A percentile compares a stretch with the other conserved stretches of the same genome.
phyloP scores from a whole-genome alignment of 164 flowering plant species.

The Nymphaea thermarum region DNA sequence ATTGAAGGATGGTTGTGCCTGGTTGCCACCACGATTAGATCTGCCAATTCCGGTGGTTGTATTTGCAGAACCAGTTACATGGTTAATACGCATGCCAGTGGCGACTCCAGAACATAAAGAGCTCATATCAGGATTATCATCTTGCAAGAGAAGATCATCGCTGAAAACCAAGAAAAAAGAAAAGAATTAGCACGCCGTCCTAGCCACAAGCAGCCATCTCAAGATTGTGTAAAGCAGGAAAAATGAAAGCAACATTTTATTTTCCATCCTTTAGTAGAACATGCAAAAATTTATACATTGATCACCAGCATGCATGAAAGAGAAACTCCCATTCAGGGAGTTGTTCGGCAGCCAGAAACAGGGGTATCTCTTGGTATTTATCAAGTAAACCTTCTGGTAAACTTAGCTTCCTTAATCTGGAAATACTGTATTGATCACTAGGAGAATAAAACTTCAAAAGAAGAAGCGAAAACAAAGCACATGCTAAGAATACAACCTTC shows the following conservation, averaged over 20 bases:
- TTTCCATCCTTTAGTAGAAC: not conserved
- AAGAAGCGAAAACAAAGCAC: too few relatives aligned
- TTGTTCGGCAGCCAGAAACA: not conserved
- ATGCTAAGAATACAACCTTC: too few relatives aligned
- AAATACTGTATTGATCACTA: too few relatives aligned
- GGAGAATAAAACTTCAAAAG: too few relatives aligned
- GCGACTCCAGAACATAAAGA: constrained; percentile 35
- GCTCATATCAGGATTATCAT: constrained; percentile 45
- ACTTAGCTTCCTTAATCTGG: too few relatives aligned
- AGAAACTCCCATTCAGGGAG: not conserved
- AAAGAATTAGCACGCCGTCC: not conserved
- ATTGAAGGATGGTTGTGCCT: constrained; percentile 18
- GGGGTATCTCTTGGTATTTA: too few relatives aligned
- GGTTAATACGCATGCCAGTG: constrained; percentile 39
- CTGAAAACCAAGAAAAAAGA: constrained; percentile 23
- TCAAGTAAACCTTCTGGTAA: too few relatives aligned
- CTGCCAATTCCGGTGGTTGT: constrained; percentile 37
- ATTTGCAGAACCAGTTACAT: constrained; percentile 21
- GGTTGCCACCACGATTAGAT: constrained; percentile 17
- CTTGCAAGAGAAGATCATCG: constrained; percentile 90
- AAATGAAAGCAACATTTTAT: not conserved
- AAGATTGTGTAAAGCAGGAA: not conserved
- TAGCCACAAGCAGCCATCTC: not conserved
- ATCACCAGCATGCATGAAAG: too few relatives aligned
- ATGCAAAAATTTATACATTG: not conserved